Conservation (phyloP, 257 asterid genomes). For the Solanum virginianum region DNA sequence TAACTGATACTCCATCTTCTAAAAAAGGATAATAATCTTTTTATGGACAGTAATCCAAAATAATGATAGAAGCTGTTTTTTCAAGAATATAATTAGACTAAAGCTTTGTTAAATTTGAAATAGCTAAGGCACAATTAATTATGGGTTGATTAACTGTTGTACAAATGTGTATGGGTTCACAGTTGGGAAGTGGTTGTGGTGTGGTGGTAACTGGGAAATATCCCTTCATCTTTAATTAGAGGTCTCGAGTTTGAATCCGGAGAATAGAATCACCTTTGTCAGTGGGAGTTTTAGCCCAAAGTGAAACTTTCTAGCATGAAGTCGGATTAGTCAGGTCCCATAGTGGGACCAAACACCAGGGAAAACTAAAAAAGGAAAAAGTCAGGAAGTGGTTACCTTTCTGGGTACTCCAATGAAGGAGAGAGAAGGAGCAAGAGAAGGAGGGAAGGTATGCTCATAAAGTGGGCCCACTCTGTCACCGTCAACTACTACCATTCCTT, state of each 20-base stretch:
- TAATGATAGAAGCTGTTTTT: background rate
- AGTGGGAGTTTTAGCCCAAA: background rate
- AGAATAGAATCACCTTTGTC: background rate
- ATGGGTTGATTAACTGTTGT: background rate
- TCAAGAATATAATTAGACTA: background rate
- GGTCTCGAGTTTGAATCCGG: background rate
- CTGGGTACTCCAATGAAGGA: conserved; percentile 74
- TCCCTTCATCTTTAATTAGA: background rate
- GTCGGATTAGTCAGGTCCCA: background rate
- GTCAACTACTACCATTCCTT: conserved; percentile 69
- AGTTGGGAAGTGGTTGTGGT: background rate
- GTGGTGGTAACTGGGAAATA: background rate
- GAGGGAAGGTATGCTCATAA: conserved; percentile 89
- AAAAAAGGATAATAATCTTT: background rate
- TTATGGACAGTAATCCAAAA: background rate
- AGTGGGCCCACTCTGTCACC: conserved; percentile 89
- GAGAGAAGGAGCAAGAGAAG: conserved; percentile 74
- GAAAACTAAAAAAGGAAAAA: background rate
- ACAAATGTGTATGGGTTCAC: background rate
- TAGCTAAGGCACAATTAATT: background rate
- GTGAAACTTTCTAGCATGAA: background rate
- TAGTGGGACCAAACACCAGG: background rate
- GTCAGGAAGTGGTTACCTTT: conserved; percentile 33
- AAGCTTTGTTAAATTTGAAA: background rate
- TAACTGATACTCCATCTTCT: background rate